Conservation (phyloP, 2,329 filamentous ascomycete species). For the Penicillium sp. region DNA sequence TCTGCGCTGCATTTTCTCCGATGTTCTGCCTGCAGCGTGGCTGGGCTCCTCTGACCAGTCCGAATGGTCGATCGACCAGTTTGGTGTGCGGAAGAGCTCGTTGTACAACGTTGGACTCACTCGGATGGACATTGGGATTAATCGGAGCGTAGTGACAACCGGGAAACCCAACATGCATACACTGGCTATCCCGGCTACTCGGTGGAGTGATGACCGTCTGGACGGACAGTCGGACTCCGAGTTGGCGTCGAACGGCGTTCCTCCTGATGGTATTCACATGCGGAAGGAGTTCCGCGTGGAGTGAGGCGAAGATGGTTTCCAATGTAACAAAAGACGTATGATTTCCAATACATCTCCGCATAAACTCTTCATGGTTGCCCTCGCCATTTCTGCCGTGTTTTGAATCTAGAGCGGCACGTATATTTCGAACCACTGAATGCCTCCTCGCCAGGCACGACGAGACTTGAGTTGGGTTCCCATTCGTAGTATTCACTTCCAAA, state of each 20-base stretch:
- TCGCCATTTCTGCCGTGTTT: too few relatives aligned
- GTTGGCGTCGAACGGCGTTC: constrained; percentile 1
- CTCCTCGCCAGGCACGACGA: too few relatives aligned
- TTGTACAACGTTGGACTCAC: background rate
- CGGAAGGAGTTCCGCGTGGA: constrained; percentile 1
- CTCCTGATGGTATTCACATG: constrained; percentile 1
- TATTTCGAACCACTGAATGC: too few relatives aligned
- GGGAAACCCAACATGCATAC: background rate
- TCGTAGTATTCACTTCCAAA: too few relatives aligned
- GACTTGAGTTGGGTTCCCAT: too few relatives aligned
- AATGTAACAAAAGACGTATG: too few relatives aligned
- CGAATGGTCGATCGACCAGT: background rate
- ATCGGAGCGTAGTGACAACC: background rate
- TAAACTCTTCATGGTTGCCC: too few relatives aligned
- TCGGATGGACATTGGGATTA: background rate
- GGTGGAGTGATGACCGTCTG: constrained; percentile 2
- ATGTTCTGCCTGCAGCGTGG: background rate
- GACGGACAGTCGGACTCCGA: constrained; percentile 1
- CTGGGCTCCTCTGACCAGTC: background rate
- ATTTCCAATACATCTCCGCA: too few relatives aligned
- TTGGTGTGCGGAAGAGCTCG: background rate
- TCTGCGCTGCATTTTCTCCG: background rate
- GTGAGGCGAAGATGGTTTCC: too few relatives aligned
- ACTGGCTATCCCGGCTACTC: background rate
- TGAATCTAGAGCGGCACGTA: too few relatives aligned